Percentiles rank a stretch among this genome's conserved stretches.
Evolutionary conservation across 2,329 filamentous ascomycete genomes (phyloP).

Genomic region (Diaporthe aspalathi): DNA sequence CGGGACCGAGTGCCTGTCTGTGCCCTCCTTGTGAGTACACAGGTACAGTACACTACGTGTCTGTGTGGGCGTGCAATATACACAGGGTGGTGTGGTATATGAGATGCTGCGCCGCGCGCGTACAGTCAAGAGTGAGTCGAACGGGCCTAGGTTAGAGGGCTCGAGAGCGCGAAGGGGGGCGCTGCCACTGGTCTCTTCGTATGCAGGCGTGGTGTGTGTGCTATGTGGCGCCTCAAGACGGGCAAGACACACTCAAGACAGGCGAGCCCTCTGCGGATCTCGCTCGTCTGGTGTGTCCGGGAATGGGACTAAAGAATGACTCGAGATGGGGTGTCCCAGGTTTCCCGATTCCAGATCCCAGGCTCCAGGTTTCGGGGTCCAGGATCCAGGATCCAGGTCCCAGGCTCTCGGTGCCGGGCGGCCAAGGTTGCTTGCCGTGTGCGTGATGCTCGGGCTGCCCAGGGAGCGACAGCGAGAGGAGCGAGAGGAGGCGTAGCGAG

Average conservation of each 20-base stretch:
- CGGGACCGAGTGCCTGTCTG: background rate
- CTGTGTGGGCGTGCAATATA: background rate
- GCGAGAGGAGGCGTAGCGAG: no score
- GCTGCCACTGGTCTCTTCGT: background rate
- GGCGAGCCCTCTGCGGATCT: constrained; percentile 22
- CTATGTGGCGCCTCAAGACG: background rate
- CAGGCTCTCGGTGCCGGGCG: constrained; percentile 1
- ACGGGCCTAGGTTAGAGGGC: background rate
- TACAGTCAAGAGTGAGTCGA: background rate
- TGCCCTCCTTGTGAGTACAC: background rate
- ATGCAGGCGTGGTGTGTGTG: background rate
- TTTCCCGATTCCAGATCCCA: constrained; percentile 6
- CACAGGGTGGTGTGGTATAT: background rate
- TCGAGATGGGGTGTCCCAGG: constrained; percentile 23
- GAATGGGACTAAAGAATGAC: constrained; percentile 16
- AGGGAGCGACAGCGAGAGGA: background rate
- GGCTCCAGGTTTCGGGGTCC: background rate
- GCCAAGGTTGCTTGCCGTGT: background rate
- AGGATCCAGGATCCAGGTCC: background rate
- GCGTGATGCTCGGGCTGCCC: background rate
- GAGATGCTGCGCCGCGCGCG: constrained; percentile 4
- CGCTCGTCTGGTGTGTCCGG: constrained; percentile 18
- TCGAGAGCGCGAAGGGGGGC: background rate
- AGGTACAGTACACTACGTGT: no score
- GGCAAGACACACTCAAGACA: background rate